Conservation (phyloP, 140 eudicot species). For the Cichorium intybus region DNA sequence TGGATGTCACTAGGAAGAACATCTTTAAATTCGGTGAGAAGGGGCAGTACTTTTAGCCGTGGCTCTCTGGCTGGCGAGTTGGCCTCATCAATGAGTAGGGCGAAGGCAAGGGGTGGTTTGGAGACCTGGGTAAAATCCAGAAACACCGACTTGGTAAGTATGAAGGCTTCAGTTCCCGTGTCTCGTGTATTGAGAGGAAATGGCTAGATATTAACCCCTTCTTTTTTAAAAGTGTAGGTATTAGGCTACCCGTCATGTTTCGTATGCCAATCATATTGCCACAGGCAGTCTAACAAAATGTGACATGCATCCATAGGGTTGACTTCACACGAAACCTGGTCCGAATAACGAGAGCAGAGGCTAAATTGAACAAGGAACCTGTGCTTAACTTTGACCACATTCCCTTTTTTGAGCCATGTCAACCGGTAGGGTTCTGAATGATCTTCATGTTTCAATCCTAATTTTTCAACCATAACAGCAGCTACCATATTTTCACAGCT, state of each 20-base stretch:
- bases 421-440: too few relatives aligned
- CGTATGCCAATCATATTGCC: neutral
- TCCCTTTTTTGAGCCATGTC: too few relatives aligned
- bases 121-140: neutral
- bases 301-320: neutral
- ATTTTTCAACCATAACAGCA: too few relatives aligned
- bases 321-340: too few relatives aligned
- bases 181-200: neutral
- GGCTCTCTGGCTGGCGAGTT: neutral
- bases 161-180: neutral
- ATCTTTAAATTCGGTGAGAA: neutral
- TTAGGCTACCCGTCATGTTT: neutral
- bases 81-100: neutral
- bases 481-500: conserved; percentile 4
- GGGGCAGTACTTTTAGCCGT: neutral
- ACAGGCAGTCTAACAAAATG: neutral
- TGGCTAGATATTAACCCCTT: neutral
- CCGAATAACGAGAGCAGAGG: too few relatives aligned
- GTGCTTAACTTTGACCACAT: too few relatives aligned
- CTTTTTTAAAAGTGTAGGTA: neutral
- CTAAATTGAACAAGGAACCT: too few relatives aligned
- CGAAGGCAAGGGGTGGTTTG: neutral
- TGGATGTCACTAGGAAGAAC: neutral
- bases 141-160: neutral
- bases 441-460: too few relatives aligned